Base-by-base conservation (phyloP, 2,329 filamentous ascomycete genomes). In the Aspergillus texensis region DNA sequence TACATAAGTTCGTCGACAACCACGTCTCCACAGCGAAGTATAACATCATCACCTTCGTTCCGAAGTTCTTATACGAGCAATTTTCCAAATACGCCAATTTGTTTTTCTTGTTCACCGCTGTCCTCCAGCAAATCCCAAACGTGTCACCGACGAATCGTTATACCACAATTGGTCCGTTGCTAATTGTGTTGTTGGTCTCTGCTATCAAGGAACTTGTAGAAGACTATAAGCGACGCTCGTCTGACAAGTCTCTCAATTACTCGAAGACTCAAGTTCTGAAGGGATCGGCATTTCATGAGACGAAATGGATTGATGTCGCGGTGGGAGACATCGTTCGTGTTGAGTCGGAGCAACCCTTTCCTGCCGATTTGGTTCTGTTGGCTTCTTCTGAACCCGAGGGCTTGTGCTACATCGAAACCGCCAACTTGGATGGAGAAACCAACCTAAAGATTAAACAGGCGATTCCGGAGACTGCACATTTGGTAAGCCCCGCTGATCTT, bases 61-160 rank as follows among this genome's bases (percentile, higher is more conserved):
- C 95, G 57, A 99, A 99, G 79, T 99, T 99, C 80, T 84, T 99
- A 62, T 93, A 94, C 78, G 95, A 99, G 79, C 95, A 99, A 77
- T 99, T 99, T 81, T 97, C 94, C 65, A 99, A 97, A 83, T 97
- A 97, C 79, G 95, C 95, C 83, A 99, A 99, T 80, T 81, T 99
- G 74, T 99, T 99, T 84, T 99, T 99, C 91, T 87, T 99, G 77
- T 98, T 99, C 79, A 99, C 95, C 43, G 94, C 95, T 19, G 89
- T 88, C 46, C 82, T 99, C 53, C 95, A 99, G 82, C 95, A 99
- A 78, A 97, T 99, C 65, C 95, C 95, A 26, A 90, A 91, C 68
- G 90, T 99, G 65, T 97, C 94, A 39, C 95, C 96, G 9, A 99
- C 95, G 11, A 98, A 97, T 80, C 87, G 85, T 78, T 99, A 94